Base-by-base conservation (phyloP, 2,329 filamentous ascomycete species). In the Penicillium frequentans region DNA sequence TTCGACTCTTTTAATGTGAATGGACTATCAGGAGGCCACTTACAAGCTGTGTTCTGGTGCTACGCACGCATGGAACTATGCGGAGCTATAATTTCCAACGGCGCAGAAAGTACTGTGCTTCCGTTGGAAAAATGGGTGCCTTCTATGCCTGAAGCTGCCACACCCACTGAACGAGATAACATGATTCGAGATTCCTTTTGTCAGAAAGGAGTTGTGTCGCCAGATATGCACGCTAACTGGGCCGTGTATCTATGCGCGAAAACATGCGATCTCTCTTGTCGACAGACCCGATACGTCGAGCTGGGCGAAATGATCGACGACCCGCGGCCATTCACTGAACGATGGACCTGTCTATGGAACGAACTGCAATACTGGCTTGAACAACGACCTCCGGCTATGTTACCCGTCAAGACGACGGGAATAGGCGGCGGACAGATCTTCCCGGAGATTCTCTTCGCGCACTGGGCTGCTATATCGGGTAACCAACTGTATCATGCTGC, bases 161-260 rank as follows among this genome's bases (percentile, higher is more conserved):
- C 63, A 64, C 77, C 65, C 54, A 64, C 61, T 59, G 72, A 56
- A 33, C 66, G 45, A 57, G 69, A 46, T 13, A 47, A 55, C 3
- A 58, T 63, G 19, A 64, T 68, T 21, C 58, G 63, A 1, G 61
- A 68, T 16, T 37, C 62, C 1, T 68, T 68, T 23, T 62, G 58
- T 13, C 46, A 65, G 27, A 61, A 67, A 3, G 58, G 65, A 2
- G 51, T 49, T 11, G 45, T 49, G 1, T 67, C 68, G 48, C 73
- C 79, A 19, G 83, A 86, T 62, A 82, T 81, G 75, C 79, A 84
- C 55, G 84, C 83, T 27, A 85, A 85, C 62, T 83, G 81, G 62
- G 75, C 82, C n/a, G 82, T 86, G 2, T 86, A 82, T 58, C 74
- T 86, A 1, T 80, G 77, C 50, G 80, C 82, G 1, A 77, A 77